Percentiles rank a stretch among this genome's conserved stretches.
Conservation (phyloP, 225 moss, liverwort and hornwort species). For the Pleurozium schreberi region DNA sequence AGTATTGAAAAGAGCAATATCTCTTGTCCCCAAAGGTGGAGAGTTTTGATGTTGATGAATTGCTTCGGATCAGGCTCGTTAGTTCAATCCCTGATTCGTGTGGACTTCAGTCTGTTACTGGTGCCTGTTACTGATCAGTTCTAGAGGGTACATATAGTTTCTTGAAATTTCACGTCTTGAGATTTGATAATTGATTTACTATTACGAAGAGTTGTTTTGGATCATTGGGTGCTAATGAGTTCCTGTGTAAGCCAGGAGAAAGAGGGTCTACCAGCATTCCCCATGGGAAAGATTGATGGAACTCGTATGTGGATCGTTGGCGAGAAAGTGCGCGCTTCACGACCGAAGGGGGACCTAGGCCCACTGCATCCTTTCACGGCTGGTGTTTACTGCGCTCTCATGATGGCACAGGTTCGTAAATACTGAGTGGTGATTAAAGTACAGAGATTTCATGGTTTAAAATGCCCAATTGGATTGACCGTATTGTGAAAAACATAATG, state of each 20-base stretch:
- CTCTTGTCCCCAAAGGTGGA: background rate
- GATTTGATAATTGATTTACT: background rate
- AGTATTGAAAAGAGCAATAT: background rate
- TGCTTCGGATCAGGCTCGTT: background rate
- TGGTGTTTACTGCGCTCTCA: slow-evolving; percentile 89
- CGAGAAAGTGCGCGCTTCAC: slow-evolving; percentile 65
- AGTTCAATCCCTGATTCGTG: background rate
- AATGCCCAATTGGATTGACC: background rate
- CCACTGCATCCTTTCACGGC: slow-evolving; percentile 94
- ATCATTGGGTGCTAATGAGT: background rate
- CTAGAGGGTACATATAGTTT: background rate
- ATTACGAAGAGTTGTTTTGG: background rate
- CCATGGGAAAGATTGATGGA: slow-evolving; percentile 90
- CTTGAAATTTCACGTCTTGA: background rate
- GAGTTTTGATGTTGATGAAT: background rate
- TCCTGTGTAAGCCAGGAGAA: slow-evolving; percentile 40
- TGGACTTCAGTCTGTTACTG: background rate
- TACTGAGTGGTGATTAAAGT: background rate
- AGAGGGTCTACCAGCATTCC: slow-evolving; percentile 84
- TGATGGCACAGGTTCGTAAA: slow-evolving; percentile 83
- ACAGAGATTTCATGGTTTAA: background rate
- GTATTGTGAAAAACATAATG: background rate
- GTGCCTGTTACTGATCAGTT: background rate
- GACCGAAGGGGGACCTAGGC: slow-evolving; percentile 64
- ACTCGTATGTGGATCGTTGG: slow-evolving; percentile 94